Percentiles rank a stretch among this genome's conserved stretches.
These are phyloP conservation scores for Cymbopogon flexuosus DNA, from an alignment of 202 grass and related monocot genomes.

Conservation along the genomic window DNA sequence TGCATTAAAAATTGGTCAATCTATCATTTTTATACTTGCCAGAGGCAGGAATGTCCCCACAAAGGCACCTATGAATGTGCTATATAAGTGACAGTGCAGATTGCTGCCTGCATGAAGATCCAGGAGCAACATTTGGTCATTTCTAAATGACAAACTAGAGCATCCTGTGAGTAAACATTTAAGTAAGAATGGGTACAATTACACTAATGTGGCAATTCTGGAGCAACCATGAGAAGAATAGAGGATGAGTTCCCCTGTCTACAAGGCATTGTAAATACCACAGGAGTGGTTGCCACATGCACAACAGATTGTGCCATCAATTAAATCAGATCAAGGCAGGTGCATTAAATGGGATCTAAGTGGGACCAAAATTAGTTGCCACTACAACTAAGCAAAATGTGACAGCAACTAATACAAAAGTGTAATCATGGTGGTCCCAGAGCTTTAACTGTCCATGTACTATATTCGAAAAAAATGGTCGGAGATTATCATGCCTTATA, in stretches of 20 bases:
- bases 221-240: background rate
- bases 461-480: background rate
- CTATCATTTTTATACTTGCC: background rate
- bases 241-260: background rate
- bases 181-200: background rate
- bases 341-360: slow-evolving; percentile 16
- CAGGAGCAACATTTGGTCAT: background rate
- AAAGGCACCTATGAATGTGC: background rate
- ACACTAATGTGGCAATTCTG: background rate
- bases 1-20: background rate
- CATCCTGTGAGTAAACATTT: background rate
- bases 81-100: background rate
- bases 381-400: background rate
- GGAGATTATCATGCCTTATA: background rate
- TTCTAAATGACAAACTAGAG: background rate
- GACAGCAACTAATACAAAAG: background rate
- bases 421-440: background rate
- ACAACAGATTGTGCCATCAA: background rate
- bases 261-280: background rate
- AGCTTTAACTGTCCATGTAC: background rate
- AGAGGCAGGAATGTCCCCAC: no score
- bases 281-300: background rate
- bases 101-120: background rate
- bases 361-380: background rate
- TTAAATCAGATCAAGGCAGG: background rate